Base-by-base conservation (phyloP, 2,329 filamentous ascomycete genomes). In the Dothidotthia symphoricarpi region DNA sequence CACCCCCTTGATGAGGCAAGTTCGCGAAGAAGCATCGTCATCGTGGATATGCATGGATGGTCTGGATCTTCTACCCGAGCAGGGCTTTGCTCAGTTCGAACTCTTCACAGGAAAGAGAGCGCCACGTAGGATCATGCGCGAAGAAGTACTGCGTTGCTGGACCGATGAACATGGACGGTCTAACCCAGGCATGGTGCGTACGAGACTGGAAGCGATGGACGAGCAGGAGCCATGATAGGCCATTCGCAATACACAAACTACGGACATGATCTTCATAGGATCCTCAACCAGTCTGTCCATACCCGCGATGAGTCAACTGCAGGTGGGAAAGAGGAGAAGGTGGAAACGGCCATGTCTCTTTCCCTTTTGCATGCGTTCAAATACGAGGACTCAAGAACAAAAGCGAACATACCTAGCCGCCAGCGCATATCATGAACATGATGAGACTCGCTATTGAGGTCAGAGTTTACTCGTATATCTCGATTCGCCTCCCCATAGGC, bases 51-150 rank as follows among this genome's bases (percentile, higher is more conserved):
- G 85, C 8, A 77, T 89, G 61, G 84, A 89, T 55, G 85, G 86
- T 0, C 68, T 90, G 12, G 85, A 90, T 50, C 72, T 88, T 22
- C 65, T 90, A 9, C 84, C 84, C 0, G 86, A 89, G 59, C 86
- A 89, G 58, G 86, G 83, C 0, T 86, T 86, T 61, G 85, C 85
- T 1, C 85, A 89, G 53, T 90, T 89, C 56, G 86, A 90, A 63
- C 67, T 89, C 1, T 88, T 90, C 60, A 89, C 85, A 0, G 86
- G 85, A 0, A 73, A 83, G 28, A 78, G 82, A 63, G 84, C 85
- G 11, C 85, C 85, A 1, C 75, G 85, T 14, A 71, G 79, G 28
- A 63, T 85, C 24, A 90, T 90, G 86, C 76, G 83, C 43, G 71
- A 78, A 25, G 81, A 82, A 52, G 80, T 85, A 5, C 53, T 71